These are phyloP conservation scores for Moringa oleifera DNA, from an alignment of 345 rosid genomes.

Conservation along the genomic window DNA sequence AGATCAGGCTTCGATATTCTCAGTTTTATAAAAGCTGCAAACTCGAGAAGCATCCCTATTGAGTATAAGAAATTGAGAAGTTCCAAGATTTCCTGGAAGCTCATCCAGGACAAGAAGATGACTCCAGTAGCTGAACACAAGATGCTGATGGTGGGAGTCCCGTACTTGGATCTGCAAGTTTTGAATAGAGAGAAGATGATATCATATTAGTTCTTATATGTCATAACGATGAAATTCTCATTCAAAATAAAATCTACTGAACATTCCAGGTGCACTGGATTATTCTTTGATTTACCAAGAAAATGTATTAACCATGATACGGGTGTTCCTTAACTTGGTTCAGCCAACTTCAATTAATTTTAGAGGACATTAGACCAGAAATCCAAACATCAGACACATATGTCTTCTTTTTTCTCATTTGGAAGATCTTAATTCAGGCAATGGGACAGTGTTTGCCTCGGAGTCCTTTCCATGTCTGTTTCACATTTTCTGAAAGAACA, in stretches of 20 bases:
- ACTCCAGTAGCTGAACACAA: constrained; percentile 84
- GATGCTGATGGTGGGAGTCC: constrained; percentile 87
- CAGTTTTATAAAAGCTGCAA: constrained; percentile 76
- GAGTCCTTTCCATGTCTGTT: background rate
- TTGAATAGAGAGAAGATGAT: background rate
- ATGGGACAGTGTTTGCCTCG: background rate
- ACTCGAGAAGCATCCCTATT: constrained; percentile 81
- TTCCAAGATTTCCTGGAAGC: constrained; percentile 87
- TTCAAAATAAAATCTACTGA: background rate
- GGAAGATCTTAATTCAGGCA: too few relatives aligned
- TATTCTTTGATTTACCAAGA: background rate
- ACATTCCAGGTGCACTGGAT: background rate
- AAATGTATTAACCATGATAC: too few relatives aligned
- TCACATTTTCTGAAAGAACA: background rate
- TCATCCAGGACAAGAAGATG: constrained; percentile 85
- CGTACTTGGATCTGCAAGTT: constrained; percentile 62
- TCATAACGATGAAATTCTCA: background rate
- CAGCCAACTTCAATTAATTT: too few relatives aligned
- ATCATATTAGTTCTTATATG: background rate
- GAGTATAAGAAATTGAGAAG: constrained; percentile 86
- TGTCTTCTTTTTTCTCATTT: too few relatives aligned
- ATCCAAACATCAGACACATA: too few relatives aligned
- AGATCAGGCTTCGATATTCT: constrained; percentile 75
- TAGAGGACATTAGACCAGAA: too few relatives aligned
- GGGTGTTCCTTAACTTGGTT: too few relatives aligned